A percentile compares a stretch with the other conserved stretches of the same genome.
These are phyloP conservation scores for Leptoxyphium fumago DNA, from an alignment of 2,329 filamentous ascomycete species.

Conservation along the genomic window DNA sequence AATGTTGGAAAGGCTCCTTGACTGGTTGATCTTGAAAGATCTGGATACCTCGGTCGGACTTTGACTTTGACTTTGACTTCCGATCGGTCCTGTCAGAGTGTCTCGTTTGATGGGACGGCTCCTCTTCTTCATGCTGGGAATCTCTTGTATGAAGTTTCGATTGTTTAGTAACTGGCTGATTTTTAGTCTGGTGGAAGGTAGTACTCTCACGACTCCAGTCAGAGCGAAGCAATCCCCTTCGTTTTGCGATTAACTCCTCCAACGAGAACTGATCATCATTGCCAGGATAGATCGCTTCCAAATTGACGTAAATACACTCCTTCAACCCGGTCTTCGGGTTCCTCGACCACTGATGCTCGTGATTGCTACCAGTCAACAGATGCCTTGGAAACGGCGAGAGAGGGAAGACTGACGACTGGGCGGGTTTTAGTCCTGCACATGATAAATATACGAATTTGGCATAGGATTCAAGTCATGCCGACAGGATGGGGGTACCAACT, in stretches of 20 bases:
- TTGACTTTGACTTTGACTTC: too few species aligned
- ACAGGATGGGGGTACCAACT: slow-evolving; percentile 30
- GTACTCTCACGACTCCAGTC: slow-evolving; percentile 32
- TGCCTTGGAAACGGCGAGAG: slow-evolving; percentile 4
- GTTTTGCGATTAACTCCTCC: slow-evolving; percentile 73
- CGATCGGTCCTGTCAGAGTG: too few species aligned
- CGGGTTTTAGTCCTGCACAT: slow-evolving; percentile 83
- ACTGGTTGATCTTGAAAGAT: slow-evolving; percentile 8
- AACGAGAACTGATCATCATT: slow-evolving; percentile 70
- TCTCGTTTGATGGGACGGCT: too few species aligned
- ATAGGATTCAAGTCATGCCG: slow-evolving; percentile 4
- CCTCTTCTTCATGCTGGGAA: slow-evolving; percentile 1
- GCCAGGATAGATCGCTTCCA: slow-evolving; percentile 73
- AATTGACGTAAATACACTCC: slow-evolving; percentile 76
- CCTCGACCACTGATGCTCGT: slow-evolving; percentile 61
- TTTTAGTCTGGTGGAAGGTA: background rate
- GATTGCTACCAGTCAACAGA: slow-evolving; percentile 13
- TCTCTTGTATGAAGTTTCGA: background rate
- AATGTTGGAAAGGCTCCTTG: background rate
- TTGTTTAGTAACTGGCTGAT: too few species aligned
- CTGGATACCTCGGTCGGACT: slow-evolving; percentile 5
- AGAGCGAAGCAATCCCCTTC: slow-evolving; percentile 49
- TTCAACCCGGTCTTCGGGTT: slow-evolving; percentile 71
- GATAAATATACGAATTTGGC: slow-evolving; percentile 51
- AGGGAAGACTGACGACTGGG: slow-evolving; percentile 9